Evolutionary conservation across 164 flowering plant genomes (phyloP).

Genomic region (Chimonanthus salicifolius): DNA sequence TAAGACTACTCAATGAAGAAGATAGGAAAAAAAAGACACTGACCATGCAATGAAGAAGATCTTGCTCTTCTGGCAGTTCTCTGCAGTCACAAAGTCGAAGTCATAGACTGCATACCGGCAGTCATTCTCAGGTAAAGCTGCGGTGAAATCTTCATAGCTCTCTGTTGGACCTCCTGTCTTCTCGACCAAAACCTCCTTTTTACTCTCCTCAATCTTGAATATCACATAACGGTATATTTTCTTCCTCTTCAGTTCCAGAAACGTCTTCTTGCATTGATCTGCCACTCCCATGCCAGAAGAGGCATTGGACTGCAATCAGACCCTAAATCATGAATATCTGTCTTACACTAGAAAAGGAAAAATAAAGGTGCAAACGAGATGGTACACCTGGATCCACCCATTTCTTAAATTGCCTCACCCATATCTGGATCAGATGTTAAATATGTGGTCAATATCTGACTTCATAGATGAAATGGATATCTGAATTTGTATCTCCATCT

Average conservation of each 20-base stretch:
- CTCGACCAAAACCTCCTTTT: slow-evolving; percentile 74
- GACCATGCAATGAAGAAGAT: slow-evolving; percentile 86
- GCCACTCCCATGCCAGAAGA: slow-evolving; percentile 76
- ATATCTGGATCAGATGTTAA: background rate
- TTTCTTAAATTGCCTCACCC: background rate
- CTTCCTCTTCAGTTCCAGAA: slow-evolving; percentile 67
- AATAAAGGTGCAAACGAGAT: background rate
- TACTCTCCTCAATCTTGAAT: slow-evolving; percentile 76
- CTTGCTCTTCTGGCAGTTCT: slow-evolving; percentile 91
- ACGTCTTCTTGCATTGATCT: slow-evolving; percentile 55
- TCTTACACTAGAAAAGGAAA: background rate
- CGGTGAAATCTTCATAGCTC: slow-evolving; percentile 70
- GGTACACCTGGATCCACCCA: background rate
- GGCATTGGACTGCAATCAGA: slow-evolving; percentile 48
- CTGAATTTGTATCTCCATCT: background rate
- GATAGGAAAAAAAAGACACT: slow-evolving; percentile 15
- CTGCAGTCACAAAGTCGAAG: slow-evolving; percentile 74
- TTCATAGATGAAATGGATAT: background rate
- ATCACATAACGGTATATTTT: slow-evolving; percentile 69
- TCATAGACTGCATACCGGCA: slow-evolving; percentile 85
- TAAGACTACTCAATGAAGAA: background rate
- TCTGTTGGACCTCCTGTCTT: slow-evolving; percentile 77
- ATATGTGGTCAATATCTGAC: background rate
- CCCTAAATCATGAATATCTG: background rate
- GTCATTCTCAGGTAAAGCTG: slow-evolving; percentile 76